Conservation (phyloP, 2,329 filamentous ascomycete genomes). For the Calonectria henricotiae region DNA sequence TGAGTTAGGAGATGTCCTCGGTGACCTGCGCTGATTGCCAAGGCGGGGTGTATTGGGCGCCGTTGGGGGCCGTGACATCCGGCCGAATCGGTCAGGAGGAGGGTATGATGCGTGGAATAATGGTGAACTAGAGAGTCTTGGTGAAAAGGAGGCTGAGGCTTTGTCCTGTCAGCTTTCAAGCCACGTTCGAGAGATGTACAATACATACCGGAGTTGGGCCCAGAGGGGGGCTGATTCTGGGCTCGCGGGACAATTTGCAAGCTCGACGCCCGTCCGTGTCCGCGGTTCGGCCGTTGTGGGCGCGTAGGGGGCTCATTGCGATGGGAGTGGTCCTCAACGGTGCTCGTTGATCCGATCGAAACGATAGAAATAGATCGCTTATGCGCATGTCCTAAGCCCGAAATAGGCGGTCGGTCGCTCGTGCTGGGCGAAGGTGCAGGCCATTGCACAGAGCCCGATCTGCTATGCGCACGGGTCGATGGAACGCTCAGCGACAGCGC, state of each 20-base stretch:
- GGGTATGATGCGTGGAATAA: conserved; percentile 72
- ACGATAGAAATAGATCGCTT: conserved; percentile 87
- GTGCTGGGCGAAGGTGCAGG: conserved; percentile 54
- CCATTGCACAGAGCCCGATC: conserved; percentile 68
- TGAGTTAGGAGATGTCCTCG: conserved; percentile 61
- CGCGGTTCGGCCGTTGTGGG: conserved; percentile 70
- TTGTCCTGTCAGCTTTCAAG: conserved; percentile 38
- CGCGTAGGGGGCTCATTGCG: conserved; percentile 62
- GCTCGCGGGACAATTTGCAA: conserved; percentile 75
- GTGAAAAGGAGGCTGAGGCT: conserved; percentile 58
- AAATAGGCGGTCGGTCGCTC: conserved; percentile 48
- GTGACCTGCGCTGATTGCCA: conserved; percentile 59
- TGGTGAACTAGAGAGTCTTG: conserved; percentile 66
- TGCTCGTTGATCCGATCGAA: conserved; percentile 76
- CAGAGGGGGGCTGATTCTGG: conserved; percentile 63
- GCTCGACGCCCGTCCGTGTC: conserved; percentile 86
- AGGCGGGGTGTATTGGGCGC: conserved; percentile 64
- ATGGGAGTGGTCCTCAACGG: conserved; percentile 65
- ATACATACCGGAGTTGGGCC: conserved; percentile 61
- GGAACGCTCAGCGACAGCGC: conserved; percentile 77
- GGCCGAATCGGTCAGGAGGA: conserved; percentile 66
- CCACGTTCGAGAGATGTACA: background rate
- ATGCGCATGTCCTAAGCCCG: conserved; percentile 71
- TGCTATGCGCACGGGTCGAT: conserved; percentile 62
- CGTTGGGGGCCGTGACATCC: conserved; percentile 62